phyloP scores from a whole-genome alignment of 495 filamentous ascomycete species.

The Daldinia caldariorum region DNA sequence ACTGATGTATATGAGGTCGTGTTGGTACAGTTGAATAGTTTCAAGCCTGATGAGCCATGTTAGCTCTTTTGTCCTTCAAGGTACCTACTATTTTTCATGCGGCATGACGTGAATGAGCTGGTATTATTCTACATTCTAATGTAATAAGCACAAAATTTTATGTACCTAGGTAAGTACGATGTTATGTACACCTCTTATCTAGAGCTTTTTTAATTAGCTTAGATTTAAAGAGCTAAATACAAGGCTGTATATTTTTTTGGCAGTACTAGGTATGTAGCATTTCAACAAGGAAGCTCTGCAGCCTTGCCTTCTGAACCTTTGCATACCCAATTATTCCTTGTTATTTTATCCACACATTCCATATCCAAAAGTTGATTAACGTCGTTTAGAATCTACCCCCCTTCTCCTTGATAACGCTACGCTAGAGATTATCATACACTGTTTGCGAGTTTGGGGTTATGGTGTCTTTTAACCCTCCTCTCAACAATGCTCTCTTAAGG shows the following conservation, averaged over 20 bases:
- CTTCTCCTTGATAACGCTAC: not conserved
- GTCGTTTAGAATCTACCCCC: not conserved
- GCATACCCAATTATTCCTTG: not conserved
- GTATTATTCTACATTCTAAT: not conserved
- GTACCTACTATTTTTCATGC: conserved; percentile 1
- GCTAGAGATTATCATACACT: not conserved
- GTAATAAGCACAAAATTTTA: not conserved
- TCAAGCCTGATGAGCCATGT: conserved; percentile 17
- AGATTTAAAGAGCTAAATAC: conserved; percentile 18
- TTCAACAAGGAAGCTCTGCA: conserved; percentile 26
- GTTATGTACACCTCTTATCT: conserved; percentile 10
- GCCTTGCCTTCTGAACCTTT: conserved; percentile 28
- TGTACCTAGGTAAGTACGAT: not conserved
- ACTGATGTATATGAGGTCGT: conserved; percentile 55
- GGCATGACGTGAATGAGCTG: conserved; percentile 6
- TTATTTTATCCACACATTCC: not conserved
- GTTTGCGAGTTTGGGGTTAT: conserved; percentile 23
- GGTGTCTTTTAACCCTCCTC: conserved; percentile 5
- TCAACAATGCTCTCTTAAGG: conserved; percentile 36
- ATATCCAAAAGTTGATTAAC: not conserved
- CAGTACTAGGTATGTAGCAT: no score
- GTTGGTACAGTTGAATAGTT: conserved; percentile 48
- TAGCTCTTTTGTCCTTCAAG: not conserved
- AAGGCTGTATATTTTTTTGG: conserved; percentile 32
- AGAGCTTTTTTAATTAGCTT: conserved; percentile 19